Percentiles rank a stretch among this genome's conserved stretches.
Evolutionary conservation across 1,284 basidiomycete genomes (phyloP).

Genomic region (Ganoderma meredithae): DNA sequence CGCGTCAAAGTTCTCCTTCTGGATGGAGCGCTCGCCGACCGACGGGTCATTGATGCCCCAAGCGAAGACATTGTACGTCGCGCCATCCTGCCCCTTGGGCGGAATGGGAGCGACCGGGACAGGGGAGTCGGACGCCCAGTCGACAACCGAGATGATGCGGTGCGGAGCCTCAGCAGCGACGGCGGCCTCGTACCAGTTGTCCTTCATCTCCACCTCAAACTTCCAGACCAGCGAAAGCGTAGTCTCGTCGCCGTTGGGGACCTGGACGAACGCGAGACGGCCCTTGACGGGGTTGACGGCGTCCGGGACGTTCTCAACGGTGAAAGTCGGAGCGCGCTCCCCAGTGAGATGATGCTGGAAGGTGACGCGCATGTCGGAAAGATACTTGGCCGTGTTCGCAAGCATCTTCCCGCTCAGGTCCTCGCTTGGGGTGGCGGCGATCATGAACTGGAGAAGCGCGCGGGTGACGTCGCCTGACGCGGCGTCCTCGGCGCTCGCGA

Average conservation of each 20-base stretch:
- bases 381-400: conserved; percentile 56
- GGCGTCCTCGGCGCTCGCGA: conserved; percentile 32
- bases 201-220: conserved; percentile 87
- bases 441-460: conserved; percentile 80
- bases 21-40: conserved; percentile 61
- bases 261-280: conserved; percentile 74
- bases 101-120: conserved; percentile 51
- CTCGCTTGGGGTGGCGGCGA: conserved; percentile 70
- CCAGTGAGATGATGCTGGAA: conserved; percentile 59
- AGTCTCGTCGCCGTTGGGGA: conserved; percentile 63
- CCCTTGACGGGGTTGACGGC: conserved; percentile 78
- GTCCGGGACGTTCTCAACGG: conserved; percentile 70
- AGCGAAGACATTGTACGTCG: conserved; percentile 72
- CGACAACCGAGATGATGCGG: conserved; percentile 79
- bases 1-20: conserved; percentile 71
- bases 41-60: conserved; percentile 82
- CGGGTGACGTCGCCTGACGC: conserved; percentile 54
- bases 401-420: conserved; percentile 57
- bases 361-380: conserved; percentile 58
- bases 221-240: conserved; percentile 76
- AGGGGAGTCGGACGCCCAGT: conserved; percentile 82
- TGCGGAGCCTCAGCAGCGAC: conserved; percentile 71
- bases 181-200: conserved; percentile 86
- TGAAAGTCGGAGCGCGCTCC: conserved; percentile 47
- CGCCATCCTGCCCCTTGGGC: conserved; percentile 46